Conservation (phyloP, 2,329 filamentous ascomycete genomes). For the Xylaria sp. region DNA sequence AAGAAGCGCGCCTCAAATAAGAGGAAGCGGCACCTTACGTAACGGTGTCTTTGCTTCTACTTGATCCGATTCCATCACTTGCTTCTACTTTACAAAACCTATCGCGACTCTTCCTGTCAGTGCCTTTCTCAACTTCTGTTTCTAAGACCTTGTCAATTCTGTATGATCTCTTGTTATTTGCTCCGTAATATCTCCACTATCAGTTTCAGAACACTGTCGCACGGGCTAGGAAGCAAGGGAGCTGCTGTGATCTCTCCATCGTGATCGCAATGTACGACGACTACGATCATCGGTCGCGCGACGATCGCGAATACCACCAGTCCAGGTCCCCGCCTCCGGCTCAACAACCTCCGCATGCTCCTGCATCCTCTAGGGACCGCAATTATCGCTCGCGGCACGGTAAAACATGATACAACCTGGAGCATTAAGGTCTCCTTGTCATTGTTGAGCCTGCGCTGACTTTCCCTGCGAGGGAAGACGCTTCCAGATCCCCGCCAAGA, state of each 20-base stretch:
- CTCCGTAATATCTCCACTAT: background rate
- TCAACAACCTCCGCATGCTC: conserved; percentile 26
- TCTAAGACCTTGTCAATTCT: background rate
- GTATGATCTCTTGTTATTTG: background rate
- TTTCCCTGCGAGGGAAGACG: conserved; percentile 33
- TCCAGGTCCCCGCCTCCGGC: conserved; percentile 21
- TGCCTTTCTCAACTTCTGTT: background rate
- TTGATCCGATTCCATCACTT: background rate
- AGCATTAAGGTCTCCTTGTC: conserved; percentile 25
- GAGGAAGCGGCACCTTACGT: background rate
- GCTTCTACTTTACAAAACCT: background rate
- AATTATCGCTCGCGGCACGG: conserved; percentile 34
- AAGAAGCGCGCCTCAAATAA: background rate
- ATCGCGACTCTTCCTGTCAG: background rate
- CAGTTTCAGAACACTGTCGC: background rate
- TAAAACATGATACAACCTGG: conserved; percentile 34
- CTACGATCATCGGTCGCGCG: conserved; percentile 28
- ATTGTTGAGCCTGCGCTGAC: conserved; percentile 32
- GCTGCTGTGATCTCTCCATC: background rate
- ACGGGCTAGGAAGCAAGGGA: background rate
- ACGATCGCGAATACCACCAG: conserved; percentile 24
- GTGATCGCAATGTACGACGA: conserved; percentile 31
- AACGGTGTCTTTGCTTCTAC: background rate
- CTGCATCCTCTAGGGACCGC: conserved; percentile 27
- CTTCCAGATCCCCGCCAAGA: conserved; percentile 29